Evolutionary conservation across 2,329 filamentous ascomycete genomes (phyloP), one percentile per base, ranked within the genome.

Genomic region (Ophiosphaerella korrae): DNA sequence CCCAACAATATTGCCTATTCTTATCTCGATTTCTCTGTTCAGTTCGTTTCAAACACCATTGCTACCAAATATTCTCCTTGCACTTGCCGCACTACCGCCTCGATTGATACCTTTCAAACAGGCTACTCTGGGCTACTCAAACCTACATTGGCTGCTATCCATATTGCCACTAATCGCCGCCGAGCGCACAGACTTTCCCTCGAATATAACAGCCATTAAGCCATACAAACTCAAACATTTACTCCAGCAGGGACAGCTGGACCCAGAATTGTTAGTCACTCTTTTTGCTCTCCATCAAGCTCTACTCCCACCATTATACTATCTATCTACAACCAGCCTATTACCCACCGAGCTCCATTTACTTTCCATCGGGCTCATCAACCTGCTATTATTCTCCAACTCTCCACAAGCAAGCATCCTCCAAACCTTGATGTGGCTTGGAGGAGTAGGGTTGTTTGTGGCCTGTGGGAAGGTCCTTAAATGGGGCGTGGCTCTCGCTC

Each of bases 321-420:
- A 89, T 68, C 81, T 97, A 55, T 93, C 92, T 1, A 93, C 90
- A 0, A 96, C 92, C 1, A 97, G 92, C 73, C 81, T 97, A 36
- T 80, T 97, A 44, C 84, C 88, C 1, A 87, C 94, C 5, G 94
- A 99, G 73, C 81, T 97, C 36, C 91, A 97, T 64, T 80, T 99
- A 8, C 82, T 97, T 13, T 93, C 93, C 0, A 84, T 89, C 34
- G 86, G 86, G 2, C 80, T 99, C 12, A 88, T 97, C 64, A 91
- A 96, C 65, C 77, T 97, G 12, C 77, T 95, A 0, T 71, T 96
- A 1, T 83, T 96, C 53, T 86, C 92, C 0, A 77, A 79, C 6
- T 94, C 92, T 0, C 78, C 78, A 5, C 78, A 80, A 56, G 69
- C 70, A 4, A 57, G 62, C 3, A 80, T 80, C 24, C 62, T 80